Conservation (phyloP, 352 stramenopile genomes). For the Achlya hypogyna region DNA sequence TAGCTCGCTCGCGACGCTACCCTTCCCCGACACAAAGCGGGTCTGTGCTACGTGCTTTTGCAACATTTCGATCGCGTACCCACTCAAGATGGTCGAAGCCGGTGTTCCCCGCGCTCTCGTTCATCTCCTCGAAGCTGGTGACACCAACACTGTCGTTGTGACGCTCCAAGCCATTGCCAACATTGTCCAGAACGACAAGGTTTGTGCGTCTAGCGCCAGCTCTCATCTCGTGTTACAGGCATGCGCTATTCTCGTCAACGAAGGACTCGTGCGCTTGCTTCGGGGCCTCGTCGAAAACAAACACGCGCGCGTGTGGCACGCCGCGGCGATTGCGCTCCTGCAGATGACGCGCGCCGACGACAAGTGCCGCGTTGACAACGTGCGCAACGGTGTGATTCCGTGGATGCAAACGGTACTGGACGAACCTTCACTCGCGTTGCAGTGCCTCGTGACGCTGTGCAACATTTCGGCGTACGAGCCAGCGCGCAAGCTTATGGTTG, state of each 20-base stretch:
- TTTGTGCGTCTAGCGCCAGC: slow-evolving; percentile 15
- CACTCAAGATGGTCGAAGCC: slow-evolving; percentile 49
- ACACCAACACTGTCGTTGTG: slow-evolving; percentile 36
- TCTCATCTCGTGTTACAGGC: neutral
- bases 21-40: slow-evolving; percentile 41
- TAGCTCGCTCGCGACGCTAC: slow-evolving; percentile 39
- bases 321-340: slow-evolving; percentile 61
- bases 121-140: slow-evolving; percentile 38
- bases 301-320: slow-evolving; percentile 44
- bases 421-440: neutral
- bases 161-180: slow-evolving; percentile 70
- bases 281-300: slow-evolving; percentile 42
- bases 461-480: neutral
- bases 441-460: slow-evolving; percentile 11
- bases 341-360: slow-evolving; percentile 64
- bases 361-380: slow-evolving; percentile 52
- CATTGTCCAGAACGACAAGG: slow-evolving; percentile 63
- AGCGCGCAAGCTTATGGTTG: neutral
- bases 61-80: slow-evolving; percentile 47
- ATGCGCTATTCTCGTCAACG: slow-evolving; percentile 55
- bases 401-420: slow-evolving; percentile 37
- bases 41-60: slow-evolving; percentile 66
- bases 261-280: slow-evolving; percentile 57
- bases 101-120: slow-evolving; percentile 52
- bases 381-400: slow-evolving; percentile 68